These are phyloP conservation scores for Microdochium nivale DNA, from an alignment of 2,329 filamentous ascomycete species.

Conservation along the genomic window DNA sequence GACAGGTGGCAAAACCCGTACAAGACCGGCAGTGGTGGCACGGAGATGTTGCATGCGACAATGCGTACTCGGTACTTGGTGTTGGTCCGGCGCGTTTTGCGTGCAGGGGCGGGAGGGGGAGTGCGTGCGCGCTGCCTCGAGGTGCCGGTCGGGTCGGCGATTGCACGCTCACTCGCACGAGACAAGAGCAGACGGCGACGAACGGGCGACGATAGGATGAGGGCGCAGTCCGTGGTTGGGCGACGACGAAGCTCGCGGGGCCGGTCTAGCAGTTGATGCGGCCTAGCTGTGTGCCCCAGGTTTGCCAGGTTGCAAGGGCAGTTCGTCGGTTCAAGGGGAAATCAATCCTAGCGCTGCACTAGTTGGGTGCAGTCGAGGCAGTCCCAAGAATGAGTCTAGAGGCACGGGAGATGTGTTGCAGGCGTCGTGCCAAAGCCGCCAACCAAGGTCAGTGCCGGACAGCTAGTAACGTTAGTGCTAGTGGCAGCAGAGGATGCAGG, in stretches of 20 bases:
- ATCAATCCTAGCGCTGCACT: neutral
- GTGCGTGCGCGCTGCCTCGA: too few relatives aligned
- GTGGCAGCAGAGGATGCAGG: neutral
- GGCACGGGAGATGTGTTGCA: slow-evolving; percentile 1
- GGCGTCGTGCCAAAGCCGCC: neutral
- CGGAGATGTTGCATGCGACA: too few relatives aligned
- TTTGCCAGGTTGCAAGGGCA: neutral
- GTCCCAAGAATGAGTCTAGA: neutral
- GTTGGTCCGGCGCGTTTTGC: too few relatives aligned
- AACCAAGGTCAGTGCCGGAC: neutral
- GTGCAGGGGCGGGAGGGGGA: too few relatives aligned
- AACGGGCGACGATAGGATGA: neutral
- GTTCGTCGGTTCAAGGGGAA: neutral
- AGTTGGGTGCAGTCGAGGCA: neutral
- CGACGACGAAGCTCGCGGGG: neutral
- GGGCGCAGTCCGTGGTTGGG: neutral
- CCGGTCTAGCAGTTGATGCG: neutral
- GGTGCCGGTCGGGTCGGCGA: too few relatives aligned
- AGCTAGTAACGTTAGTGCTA: neutral
- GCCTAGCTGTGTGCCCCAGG: neutral
- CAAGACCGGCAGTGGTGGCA: too few relatives aligned
- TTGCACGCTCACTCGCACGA: neutral
- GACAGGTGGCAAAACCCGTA: too few relatives aligned
- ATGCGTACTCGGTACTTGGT: too few relatives aligned
- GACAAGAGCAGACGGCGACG: too few relatives aligned